Conservation (phyloP, 73 alveolate species). For the Paramecium caudatum region DNA sequence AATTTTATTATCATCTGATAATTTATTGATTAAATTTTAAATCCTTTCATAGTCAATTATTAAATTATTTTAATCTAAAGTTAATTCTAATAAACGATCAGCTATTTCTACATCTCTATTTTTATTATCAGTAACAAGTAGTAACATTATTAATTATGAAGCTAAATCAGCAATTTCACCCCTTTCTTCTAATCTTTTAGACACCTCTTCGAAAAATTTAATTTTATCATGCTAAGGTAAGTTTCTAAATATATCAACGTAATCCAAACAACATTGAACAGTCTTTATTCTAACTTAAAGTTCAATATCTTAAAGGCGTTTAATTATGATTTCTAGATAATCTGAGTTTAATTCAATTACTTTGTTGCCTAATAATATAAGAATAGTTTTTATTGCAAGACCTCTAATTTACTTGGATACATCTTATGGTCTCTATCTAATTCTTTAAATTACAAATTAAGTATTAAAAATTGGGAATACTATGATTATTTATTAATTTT, state of each 20-base stretch:
- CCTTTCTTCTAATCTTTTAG: slow-evolving; percentile 54
- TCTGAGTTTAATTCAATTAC: too few relatives aligned
- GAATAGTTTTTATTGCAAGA: too few relatives aligned
- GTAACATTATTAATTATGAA: not conserved
- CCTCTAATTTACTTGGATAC: slow-evolving; percentile 34
- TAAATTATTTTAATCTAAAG: not conserved
- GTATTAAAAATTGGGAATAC: slow-evolving; percentile 28
- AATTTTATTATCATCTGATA: slow-evolving; percentile 24
- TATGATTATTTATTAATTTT: not conserved
- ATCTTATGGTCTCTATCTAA: not conserved
- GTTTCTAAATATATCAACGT: slow-evolving; percentile 17
- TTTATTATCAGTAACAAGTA: not conserved
- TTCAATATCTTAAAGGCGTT: slow-evolving; percentile 29
- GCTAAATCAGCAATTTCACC: slow-evolving; percentile 41
- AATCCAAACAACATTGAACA: not conserved
- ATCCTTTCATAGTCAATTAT: not conserved
- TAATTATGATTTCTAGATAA: slow-evolving; percentile 21
- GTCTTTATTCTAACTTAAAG: not conserved
- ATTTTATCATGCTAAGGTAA: not conserved
- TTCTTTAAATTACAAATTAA: not conserved
- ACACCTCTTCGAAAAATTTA: slow-evolving; percentile 41
- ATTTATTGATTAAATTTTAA: slow-evolving; percentile 16
- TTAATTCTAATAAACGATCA: slow-evolving; percentile 7
- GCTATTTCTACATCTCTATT: slow-evolving; percentile 37
- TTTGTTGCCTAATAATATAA: too few relatives aligned